Evolutionary conservation across 73 alveolate species (phyloP).

Genomic region (Tetrahymena borealis): DNA sequence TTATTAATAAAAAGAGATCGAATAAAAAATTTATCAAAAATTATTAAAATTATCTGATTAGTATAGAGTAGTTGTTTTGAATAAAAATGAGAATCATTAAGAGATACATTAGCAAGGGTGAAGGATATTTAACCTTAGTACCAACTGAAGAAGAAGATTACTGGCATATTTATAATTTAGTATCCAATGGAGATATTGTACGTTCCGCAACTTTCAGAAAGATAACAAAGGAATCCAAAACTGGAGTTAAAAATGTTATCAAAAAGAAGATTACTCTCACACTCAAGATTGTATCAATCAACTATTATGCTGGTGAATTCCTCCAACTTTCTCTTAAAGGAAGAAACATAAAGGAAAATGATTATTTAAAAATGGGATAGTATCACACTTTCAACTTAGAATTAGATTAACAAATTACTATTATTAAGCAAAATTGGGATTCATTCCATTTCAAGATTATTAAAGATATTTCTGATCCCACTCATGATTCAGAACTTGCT

Average conservation of each 20-base stretch:
- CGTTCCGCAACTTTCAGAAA: constrained; percentile 20
- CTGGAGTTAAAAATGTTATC: constrained; percentile 14
- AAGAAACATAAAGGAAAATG: constrained; percentile 20
- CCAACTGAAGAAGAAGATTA: constrained; percentile 34
- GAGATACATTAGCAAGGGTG: constrained; percentile 5
- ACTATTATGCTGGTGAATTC: constrained; percentile 29
- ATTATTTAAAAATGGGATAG: constrained; percentile 16
- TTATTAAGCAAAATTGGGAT: constrained; percentile 19
- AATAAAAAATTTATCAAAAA: neutral
- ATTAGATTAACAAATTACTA: constrained; percentile 11
- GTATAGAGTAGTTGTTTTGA: neutral
- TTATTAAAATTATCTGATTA: neutral
- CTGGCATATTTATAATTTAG: constrained; percentile 28
- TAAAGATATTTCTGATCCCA: neutral
- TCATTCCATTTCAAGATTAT: constrained; percentile 24
- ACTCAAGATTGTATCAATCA: constrained; percentile 13
- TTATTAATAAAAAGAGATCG: neutral
- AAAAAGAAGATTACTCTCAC: constrained; percentile 16
- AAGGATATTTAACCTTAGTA: constrained; percentile 8
- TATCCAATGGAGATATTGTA: constrained; percentile 22
- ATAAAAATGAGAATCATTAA: neutral
- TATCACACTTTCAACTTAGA: constrained; percentile 27
- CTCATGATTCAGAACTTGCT: constrained; percentile 14
- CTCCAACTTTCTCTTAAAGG: constrained; percentile 21
- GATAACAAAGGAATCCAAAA: constrained; percentile 19